Conservation (phyloP, 495 filamentous ascomycete species). For the Neurospora hispaniola region DNA sequence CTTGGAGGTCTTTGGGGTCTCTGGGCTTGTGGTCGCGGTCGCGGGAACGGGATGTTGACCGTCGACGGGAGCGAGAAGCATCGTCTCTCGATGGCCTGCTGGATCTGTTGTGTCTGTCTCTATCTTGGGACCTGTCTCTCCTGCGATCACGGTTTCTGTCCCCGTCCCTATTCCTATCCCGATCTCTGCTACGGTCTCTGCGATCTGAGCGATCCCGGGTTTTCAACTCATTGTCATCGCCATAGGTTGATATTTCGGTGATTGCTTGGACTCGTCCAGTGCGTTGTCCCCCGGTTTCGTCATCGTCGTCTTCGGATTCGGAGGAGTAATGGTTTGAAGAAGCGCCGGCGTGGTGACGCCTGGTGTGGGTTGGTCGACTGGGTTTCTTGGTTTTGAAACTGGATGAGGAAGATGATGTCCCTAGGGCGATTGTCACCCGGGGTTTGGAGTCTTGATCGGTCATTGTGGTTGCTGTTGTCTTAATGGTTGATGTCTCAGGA, state of each 20-base stretch:
- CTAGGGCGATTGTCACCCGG: conserved; percentile 5
- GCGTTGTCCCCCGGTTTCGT: background rate
- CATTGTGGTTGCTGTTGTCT: background rate
- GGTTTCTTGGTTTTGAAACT: background rate
- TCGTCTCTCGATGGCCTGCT: background rate
- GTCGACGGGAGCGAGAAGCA: background rate
- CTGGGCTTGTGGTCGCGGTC: background rate
- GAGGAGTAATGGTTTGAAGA: background rate
- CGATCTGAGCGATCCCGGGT: background rate
- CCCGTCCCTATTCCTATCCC: background rate
- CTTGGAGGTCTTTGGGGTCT: background rate
- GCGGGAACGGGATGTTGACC: background rate
- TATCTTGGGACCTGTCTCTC: background rate
- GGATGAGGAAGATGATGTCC: background rate
- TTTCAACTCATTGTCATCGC: background rate
- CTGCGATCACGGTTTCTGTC: background rate
- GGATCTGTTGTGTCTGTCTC: background rate
- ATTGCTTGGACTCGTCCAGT: background rate
- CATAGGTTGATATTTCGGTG: background rate
- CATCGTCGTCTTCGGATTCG: conserved; percentile 10
- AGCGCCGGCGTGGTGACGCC: background rate
- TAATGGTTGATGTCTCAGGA: background rate
- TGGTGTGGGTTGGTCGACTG: background rate
- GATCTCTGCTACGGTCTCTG: background rate
- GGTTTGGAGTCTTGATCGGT: background rate